Evolutionary conservation across 176 grass and related monocot species (phyloP), one percentile per base, ranked within the genome.

Genomic region (Ananas comosus): DNA sequence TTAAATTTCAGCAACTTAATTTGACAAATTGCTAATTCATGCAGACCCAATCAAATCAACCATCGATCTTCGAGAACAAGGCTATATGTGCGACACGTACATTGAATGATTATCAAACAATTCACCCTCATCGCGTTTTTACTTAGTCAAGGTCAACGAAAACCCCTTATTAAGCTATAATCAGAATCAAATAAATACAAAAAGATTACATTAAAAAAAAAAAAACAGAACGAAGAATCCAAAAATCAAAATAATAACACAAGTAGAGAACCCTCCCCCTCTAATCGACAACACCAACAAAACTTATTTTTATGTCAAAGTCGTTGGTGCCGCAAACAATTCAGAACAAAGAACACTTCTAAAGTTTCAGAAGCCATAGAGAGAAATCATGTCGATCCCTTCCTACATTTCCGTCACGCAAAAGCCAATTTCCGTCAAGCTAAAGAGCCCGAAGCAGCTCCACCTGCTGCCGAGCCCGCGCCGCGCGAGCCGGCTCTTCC

Each of bases 401-500:
- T 50, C 69, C 28, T 73, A 63, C 69, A 73, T 83, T 51, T 78
- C 81, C 70, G 53, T 74, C 53, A 69, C 69, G 51, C 74, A 78
- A 50, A 64, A 64, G 50, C 69, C 69, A 24, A 73, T 72, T 13
- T 66, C 69, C 19, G 64, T 78, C 52, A 83, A 73, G 25, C 69
- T 78, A 18, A 77, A 54, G 6, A 19, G 11, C 27, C 22, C 66
- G 65, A 70, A 74, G 16, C 14, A 72, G 68, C 68, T 73, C 14
- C 81, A 72, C 70, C 33, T 64, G n/a, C 33, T 64, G n/a, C 57
- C 57, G 2, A 51, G 59, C 10, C 74, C 69, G 29, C 67, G 49
- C 29, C 66, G 51, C 13, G 69, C 71, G 29, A 58, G 74, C 48
- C 75, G 75, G 12, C 70, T 27, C 64, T 67, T 83, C 48, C 18